Percentiles rank a stretch among this genome's conserved stretches.
Conservation (phyloP, 2,329 filamentous ascomycete species). For the Hypocreales sp. region DNA sequence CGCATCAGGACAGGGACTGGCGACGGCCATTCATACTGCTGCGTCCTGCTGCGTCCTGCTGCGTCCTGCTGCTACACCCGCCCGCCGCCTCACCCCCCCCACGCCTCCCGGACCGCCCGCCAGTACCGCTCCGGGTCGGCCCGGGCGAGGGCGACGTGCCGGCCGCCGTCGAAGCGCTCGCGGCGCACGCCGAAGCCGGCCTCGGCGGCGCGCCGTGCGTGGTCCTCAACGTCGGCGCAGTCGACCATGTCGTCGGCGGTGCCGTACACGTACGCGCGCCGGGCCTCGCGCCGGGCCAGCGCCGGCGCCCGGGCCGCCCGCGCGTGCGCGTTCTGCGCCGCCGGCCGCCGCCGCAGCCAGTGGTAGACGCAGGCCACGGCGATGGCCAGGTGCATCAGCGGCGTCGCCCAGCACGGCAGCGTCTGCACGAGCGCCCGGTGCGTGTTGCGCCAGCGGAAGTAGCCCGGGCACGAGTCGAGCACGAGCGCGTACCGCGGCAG, state of each 20-base stretch:
- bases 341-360: conserved; percentile 12
- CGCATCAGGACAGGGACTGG: too few species aligned
- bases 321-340: conserved; percentile 17
- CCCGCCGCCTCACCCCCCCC: too few species aligned
- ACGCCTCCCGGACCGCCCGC: conserved; percentile 27
- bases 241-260: conserved; percentile 30
- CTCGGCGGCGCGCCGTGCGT: conserved; percentile 24
- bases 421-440: conserved; percentile 23
- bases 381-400: conserved; percentile 19
- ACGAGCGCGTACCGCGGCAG: conserved; percentile 27
- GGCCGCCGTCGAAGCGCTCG: conserved; percentile 30
- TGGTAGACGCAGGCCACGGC: conserved; percentile 15
- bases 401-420: conserved; percentile 17
- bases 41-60: too few species aligned
- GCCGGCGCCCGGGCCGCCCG: conserved; percentile 19
- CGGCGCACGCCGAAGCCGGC: conserved; percentile 24
- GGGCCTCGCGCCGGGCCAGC: conserved; percentile 20
- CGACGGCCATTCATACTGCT: too few species aligned
- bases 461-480: conserved; percentile 33
- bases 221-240: conserved; percentile 28
- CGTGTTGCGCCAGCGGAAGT: conserved; percentile 21
- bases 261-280: conserved; percentile 37
- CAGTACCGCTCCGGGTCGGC: conserved; percentile 33
- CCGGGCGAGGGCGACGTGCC: conserved; percentile 35
- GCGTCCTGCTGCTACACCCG: too few species aligned